A percentile compares a stretch with the other conserved stretches of the same genome.
These are phyloP conservation scores for Penicillium longicatenatum DNA, from an alignment of 495 filamentous ascomycete genomes.

Conservation along the genomic window DNA sequence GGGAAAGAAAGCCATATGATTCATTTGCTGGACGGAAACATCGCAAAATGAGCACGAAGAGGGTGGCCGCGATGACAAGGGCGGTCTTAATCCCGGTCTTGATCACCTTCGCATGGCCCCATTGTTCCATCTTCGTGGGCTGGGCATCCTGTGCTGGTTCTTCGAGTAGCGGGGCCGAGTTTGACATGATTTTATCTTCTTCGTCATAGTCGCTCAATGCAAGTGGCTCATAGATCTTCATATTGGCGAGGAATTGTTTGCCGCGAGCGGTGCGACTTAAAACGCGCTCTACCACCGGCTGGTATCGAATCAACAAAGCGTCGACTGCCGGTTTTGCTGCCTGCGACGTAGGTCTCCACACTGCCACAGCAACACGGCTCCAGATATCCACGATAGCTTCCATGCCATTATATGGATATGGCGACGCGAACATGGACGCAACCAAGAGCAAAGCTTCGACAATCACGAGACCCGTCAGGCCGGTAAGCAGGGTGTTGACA, in stretches of 20 bases:
- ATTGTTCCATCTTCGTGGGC: neutral
- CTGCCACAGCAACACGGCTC: conserved; percentile 19
- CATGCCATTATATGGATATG: conserved; percentile 23
- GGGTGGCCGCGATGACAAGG: conserved; percentile 18
- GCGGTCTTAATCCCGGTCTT: conserved; percentile 21
- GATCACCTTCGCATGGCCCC: neutral
- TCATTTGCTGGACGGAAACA: conserved; percentile 20
- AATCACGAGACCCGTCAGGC: conserved; percentile 40
- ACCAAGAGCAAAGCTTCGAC: conserved; percentile 30
- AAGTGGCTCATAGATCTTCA: conserved; percentile 27
- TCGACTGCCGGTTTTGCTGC: neutral
- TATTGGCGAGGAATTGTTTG: conserved; percentile 20
- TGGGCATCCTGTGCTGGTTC: conserved; percentile 6
- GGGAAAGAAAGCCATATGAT: conserved; percentile 28
- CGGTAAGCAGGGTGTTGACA: conserved; percentile 38
- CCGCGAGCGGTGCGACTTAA: conserved; percentile 13
- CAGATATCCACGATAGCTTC: conserved; percentile 29
- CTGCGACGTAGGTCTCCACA: conserved; percentile 11
- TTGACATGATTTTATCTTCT: conserved; percentile 23
- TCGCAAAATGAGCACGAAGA: conserved; percentile 20
- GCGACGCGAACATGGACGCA: conserved; percentile 25
- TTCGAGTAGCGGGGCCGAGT: conserved; percentile 19
- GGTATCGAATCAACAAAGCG: neutral
- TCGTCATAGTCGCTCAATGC: conserved; percentile 26
- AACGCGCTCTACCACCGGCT: neutral